Base-by-base conservation (phyloP, 139 green algal genomes). In the Desmodesmus armatus region DNA sequence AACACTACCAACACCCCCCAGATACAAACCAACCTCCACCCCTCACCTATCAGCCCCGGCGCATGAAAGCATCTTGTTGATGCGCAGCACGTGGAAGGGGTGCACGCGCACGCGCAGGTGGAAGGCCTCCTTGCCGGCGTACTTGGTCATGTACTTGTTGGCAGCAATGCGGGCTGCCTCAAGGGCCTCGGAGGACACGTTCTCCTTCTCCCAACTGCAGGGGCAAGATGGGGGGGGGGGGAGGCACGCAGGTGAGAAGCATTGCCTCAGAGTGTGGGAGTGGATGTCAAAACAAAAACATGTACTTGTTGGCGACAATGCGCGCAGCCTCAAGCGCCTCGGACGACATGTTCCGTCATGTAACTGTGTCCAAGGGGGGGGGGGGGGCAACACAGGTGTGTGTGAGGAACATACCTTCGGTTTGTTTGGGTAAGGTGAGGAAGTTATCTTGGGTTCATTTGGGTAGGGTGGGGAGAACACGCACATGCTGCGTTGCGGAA, bases 61-160 rank as follows among this genome's bases (percentile, higher is more conserved):
- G 90, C 97, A 99, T 41, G 97, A 99, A 94, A 99, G 95, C 97
- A 99, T 99, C 93, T 99, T 99, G 96, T 99, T 99, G 94, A 99
- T 99, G 86, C 97, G 96, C 84, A 99, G 95, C 85, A 99, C 97
- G 89, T 99, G 97, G 94, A 98, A 99, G 84, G 97, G 97, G 89
- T 99, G 97, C 89, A 98, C 95, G 65, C 97, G 96, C 58, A 99
- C 94, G 82, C 97, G 96, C 70, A 99, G 92, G 93, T 99, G 97
- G 95, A 99, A 99, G 2, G 94, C 85, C 49, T 99, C 97, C 93
- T 99, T 99, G 77, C 97, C 97, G 17, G 97, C 95, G 80, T 96
- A 94, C 92, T 98, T 99, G 78, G 95, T 92, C 96, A 99, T 99
- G 95, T 99, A 99, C 96, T 99, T 99, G 97, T 99, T 99, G 91